A percentile compares a stretch with the other conserved stretches of the same genome.
Evolutionary conservation across 2,329 filamentous ascomycete species (phyloP).

Genomic region (Fusarium siculi): DNA sequence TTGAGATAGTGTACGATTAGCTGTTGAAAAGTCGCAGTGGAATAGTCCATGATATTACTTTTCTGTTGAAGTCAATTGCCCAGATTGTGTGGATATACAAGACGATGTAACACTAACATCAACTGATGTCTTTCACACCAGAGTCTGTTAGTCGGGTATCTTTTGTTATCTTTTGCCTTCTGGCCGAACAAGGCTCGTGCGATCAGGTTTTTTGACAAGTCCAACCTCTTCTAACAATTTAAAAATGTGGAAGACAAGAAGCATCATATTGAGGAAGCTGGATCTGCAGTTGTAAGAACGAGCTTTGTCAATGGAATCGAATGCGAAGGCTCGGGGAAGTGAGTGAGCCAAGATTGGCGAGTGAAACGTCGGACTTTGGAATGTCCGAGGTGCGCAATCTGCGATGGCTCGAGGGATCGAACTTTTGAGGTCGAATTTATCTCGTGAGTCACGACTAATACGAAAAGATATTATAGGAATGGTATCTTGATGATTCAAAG

Average conservation of each 20-base stretch:
- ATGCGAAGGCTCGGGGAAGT: background rate
- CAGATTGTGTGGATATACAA: background rate
- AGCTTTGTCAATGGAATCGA: background rate
- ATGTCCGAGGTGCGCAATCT: constrained; percentile 10
- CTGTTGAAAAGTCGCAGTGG: too few species aligned
- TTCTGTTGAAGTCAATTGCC: background rate
- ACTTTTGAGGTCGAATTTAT: background rate
- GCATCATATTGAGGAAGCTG: fast-evolving
- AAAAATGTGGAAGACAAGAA: background rate
- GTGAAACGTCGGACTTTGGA: background rate
- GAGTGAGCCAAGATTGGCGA: background rate
- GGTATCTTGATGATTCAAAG: background rate
- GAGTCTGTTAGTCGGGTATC: background rate
- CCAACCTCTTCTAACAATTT: fast-evolving
- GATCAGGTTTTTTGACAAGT: fast-evolving
- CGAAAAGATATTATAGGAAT: background rate
- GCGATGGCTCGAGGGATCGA: background rate
- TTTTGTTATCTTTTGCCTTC: too few species aligned
- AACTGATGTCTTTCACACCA: fast-evolving
- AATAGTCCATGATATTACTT: background rate
- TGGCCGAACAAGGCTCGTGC: too few species aligned
- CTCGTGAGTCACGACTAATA: constrained; percentile 3
- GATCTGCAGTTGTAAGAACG: fast-evolving
- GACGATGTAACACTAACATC: background rate
- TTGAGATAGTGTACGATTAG: background rate